These are phyloP conservation scores for Verbascum thapsus DNA, from an alignment of 257 asterid species.

Conservation along the genomic window DNA sequence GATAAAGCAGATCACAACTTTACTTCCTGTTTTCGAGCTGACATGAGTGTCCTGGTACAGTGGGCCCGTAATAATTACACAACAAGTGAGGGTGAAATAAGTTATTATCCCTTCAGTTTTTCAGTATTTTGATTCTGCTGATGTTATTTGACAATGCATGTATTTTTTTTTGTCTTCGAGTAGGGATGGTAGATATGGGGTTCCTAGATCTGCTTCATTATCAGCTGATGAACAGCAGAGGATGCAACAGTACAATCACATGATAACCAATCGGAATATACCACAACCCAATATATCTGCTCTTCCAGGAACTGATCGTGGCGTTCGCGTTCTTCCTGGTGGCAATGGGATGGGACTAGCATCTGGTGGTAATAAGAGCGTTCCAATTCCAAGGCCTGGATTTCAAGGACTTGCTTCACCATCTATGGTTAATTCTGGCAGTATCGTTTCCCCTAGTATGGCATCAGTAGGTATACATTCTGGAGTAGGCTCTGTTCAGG, in stretches of 20 bases:
- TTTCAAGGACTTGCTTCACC: constrained; percentile 71
- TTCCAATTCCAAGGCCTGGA: constrained; percentile 74
- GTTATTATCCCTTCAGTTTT: no score
- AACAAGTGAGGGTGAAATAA: no score
- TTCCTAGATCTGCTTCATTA: constrained; percentile 64
- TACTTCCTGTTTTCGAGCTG: no score
- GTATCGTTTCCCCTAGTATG: constrained; percentile 41
- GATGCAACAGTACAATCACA: constrained; percentile 70
- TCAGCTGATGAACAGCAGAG: constrained; percentile 86
- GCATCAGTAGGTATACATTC: constrained; percentile 68
- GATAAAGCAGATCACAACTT: no score
- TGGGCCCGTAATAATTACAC: no score
- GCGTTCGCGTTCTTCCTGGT: constrained; percentile 64
- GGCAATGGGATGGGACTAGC: constrained; percentile 63
- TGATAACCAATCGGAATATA: constrained; percentile 65
- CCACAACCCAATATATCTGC: constrained; percentile 56
- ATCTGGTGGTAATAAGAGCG: constrained; percentile 61
- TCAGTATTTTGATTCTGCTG: neutral
- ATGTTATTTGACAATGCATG: constrained; percentile 11
- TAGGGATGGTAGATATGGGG: constrained; percentile 73
- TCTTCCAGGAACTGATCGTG: no score
- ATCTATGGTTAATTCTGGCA: constrained; percentile 63
- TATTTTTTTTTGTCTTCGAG: constrained; percentile 11
- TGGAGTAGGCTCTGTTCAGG: constrained; percentile 70
- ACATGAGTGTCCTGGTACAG: no score